Conservation (phyloP, 768 basidiomycete species). For the Epithele typhae region DNA sequence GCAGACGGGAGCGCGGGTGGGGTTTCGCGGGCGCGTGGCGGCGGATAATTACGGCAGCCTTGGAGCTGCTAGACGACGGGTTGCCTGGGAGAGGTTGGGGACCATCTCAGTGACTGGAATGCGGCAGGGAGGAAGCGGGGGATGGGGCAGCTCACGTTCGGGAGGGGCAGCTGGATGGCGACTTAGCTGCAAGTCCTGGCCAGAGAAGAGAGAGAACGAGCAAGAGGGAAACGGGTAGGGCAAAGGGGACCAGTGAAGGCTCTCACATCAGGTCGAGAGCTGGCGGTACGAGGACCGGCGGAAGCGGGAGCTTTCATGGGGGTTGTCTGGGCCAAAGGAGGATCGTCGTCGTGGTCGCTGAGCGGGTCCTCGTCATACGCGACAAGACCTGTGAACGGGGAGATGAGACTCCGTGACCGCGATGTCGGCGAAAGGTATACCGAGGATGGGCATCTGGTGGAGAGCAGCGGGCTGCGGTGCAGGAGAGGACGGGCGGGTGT, state of each 20-base stretch:
- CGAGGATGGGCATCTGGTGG: background rate
- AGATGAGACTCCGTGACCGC: background rate
- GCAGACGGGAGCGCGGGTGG: slow-evolving; percentile 46
- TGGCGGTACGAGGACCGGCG: too few species aligned
- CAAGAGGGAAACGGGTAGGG: slow-evolving; percentile 58
- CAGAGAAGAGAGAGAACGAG: slow-evolving; percentile 57
- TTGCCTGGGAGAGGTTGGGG: too few species aligned
- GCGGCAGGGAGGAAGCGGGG: background rate
- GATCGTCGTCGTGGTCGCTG: slow-evolving; percentile 41
- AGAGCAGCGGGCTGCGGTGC: too few species aligned
- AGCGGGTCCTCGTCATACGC: slow-evolving; percentile 63
- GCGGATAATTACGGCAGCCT: slow-evolving; percentile 60
- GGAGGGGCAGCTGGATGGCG: slow-evolving; percentile 27
- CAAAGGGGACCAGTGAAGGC: slow-evolving; percentile 35
- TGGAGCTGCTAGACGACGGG: too few species aligned
- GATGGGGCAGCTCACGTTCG: slow-evolving; percentile 35
- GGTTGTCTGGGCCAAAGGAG: background rate
- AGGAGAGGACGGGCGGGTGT: too few species aligned
- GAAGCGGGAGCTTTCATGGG: too few species aligned
- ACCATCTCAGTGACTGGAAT: too few species aligned
- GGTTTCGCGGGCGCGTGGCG: slow-evolving; percentile 43
- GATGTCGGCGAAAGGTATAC: too few species aligned
- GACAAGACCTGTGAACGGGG: slow-evolving; percentile 43
- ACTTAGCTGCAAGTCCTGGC: slow-evolving; percentile 45
- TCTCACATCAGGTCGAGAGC: slow-evolving; percentile 52